These are phyloP conservation scores for Castanea sativa DNA, from an alignment of 306 rosid species.

Conservation along the genomic window DNA sequence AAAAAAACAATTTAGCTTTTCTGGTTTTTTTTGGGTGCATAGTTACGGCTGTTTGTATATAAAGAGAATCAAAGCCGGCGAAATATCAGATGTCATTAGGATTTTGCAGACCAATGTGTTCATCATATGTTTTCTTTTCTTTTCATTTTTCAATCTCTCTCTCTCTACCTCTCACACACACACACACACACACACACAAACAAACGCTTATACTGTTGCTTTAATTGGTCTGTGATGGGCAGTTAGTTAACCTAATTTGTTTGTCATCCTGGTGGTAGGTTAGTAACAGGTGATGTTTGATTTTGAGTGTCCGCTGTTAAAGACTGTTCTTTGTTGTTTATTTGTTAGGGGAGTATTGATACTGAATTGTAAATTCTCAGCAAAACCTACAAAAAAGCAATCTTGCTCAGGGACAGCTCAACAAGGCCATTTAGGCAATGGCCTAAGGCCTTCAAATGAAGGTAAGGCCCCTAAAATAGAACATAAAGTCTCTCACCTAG, in stretches of 20 bases:
- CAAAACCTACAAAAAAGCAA: no score
- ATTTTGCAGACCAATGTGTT: conserved; percentile 36
- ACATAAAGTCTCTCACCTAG: no score
- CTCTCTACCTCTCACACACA: background rate
- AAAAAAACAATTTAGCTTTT: conserved; percentile 19
- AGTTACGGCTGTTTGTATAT: conserved; percentile 71
- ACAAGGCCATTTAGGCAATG: no score
- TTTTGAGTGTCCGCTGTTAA: background rate
- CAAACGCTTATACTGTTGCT: background rate
- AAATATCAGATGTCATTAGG: conserved; percentile 43
- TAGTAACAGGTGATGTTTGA: background rate
- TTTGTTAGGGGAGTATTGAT: no score
- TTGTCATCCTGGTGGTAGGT: background rate
- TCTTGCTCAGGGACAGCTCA: no score
- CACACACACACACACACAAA: no score
- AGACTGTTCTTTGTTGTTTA: background rate
- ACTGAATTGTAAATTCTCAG: no score
- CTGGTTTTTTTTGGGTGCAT: conserved; percentile 29
- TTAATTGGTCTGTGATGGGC: background rate
- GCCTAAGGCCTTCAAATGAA: no score
- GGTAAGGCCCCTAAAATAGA: no score
- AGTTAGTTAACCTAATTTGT: background rate
- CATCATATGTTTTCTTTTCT: conserved; percentile 31
- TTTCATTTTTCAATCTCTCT: conserved; percentile 8
- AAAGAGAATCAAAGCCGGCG: conserved; percentile 61